phyloP scores from a whole-genome alignment of 176 grass and related monocot species.

The Oryza officinalis region DNA sequence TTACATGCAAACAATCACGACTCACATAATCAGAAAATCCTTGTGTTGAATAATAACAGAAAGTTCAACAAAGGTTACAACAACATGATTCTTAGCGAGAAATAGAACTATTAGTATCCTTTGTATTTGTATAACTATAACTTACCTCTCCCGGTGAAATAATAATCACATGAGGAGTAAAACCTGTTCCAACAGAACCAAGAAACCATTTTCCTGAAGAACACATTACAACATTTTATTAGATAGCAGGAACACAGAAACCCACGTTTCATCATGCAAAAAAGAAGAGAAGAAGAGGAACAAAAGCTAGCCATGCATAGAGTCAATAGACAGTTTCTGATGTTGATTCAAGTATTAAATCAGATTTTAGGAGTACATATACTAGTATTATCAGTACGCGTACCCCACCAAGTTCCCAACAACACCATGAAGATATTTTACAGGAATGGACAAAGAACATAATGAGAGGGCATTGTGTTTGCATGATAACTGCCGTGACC shows the following conservation, averaged over 20 bases:
- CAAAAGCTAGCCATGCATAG: background rate
- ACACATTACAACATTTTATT: background rate
- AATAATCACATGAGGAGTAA: constrained; percentile 93
- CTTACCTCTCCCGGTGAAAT: constrained; percentile 83
- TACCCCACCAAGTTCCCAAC: background rate
- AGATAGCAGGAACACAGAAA: constrained; percentile 2
- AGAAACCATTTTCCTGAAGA: constrained; percentile 91
- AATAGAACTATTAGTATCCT: constrained; percentile 9
- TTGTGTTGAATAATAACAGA: background rate
- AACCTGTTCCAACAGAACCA: constrained; percentile 91
- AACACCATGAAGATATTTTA: background rate
- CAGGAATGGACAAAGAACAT: background rate
- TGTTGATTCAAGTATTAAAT: constrained; percentile 1
- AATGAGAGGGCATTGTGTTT: background rate
- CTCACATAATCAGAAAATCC: background rate
- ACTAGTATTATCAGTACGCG: background rate
- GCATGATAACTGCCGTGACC: background rate
- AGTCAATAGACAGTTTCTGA: background rate
- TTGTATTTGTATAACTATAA: background rate
- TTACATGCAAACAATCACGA: background rate
- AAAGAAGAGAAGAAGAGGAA: background rate
- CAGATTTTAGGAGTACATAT: background rate
- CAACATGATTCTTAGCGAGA: background rate
- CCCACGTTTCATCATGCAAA: background rate
- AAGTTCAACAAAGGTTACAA: background rate